Conservation (phyloP, 1,284 basidiomycete species). For the Trametes polyzona region DNA sequence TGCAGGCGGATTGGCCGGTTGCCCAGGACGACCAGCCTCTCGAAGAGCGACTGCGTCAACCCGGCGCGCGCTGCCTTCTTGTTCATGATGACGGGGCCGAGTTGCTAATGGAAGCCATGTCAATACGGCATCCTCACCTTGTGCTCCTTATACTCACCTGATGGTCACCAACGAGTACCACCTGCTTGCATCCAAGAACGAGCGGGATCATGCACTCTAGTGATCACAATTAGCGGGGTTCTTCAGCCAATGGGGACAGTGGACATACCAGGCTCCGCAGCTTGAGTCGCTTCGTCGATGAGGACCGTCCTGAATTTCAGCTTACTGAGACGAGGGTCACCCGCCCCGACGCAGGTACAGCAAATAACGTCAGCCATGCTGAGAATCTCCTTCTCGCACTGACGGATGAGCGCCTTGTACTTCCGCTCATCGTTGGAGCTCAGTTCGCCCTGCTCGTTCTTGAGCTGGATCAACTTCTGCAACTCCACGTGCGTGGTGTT, state of each 20-base stretch:
- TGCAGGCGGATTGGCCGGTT: constrained; percentile 98
- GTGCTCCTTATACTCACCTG: constrained; percentile 50
- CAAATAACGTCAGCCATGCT: constrained; percentile 97
- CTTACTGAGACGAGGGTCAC: constrained; percentile 94
- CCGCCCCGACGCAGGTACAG: constrained; percentile 97
- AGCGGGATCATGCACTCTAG: constrained; percentile 99
- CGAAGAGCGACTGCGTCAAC: constrained; percentile 96
- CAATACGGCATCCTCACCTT: constrained; percentile 17
- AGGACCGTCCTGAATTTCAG: constrained; percentile 98
- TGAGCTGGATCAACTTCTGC: constrained; percentile 96
- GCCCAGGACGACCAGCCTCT: constrained; percentile 92
- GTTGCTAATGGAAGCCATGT: constrained; percentile 59
- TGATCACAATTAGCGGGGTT: constrained; percentile 7
- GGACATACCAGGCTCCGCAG: constrained; percentile 89
- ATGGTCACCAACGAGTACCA: constrained; percentile 97
- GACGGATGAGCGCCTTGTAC: constrained; percentile 93
- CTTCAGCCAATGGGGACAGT: background rate
- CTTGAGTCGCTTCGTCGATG: constrained; percentile 99
- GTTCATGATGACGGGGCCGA: constrained; percentile 99
- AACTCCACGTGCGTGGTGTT: constrained; percentile 94
- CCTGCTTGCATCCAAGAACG: constrained; percentile 97
- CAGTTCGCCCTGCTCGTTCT: constrained; percentile 96
- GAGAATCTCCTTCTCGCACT: constrained; percentile 97
- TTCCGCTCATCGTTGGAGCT: constrained; percentile 97
- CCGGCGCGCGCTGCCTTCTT: constrained; percentile 99